Evolutionary conservation across 2,329 filamentous ascomycete species (phyloP), one percentile per base, ranked within the genome.

Genomic region (Atkinsonella texensis): DNA sequence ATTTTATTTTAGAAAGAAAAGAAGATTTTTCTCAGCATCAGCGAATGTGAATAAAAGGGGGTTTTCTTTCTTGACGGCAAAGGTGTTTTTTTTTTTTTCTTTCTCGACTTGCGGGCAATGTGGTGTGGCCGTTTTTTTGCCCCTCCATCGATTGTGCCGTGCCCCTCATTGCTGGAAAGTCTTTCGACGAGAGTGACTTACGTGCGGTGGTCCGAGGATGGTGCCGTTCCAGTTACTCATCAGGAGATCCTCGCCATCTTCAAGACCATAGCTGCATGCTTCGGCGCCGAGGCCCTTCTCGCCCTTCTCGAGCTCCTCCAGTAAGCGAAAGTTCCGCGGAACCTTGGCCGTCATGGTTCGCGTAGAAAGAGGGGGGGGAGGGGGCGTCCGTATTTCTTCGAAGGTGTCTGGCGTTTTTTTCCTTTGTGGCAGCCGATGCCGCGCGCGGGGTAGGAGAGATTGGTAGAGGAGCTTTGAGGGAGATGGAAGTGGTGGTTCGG

Each of bases 221-320:
- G 93, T 98, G 63, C 91, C 93, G 64, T 95, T 95, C 93, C 93
- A 98, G 75, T 96, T 89, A 57, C 87, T 91, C 90, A 98, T 95
- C 69, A 93, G 81, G 57, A 96, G 80, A 64, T 98, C 93, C 65
- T 96, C 90, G 46, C 87, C 84, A 68, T 97, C 89, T 58, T 91
- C 89, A 52, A 98, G 80, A 62, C 93, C 93, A 62, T 97, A 97
- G 44, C 93, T 97, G 74, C 91, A 97, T 55, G 90, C 90, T 74
- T 97, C 93, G 68, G 91, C 89, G 64, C 93, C 91, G 57, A 93
- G 79, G 55, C 93, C 93, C 72, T 98, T 98, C 75, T 98, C 93
- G 64, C 93, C 93, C 75, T 97, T 97, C 75, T 98, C 93, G 18
- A 98, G 79, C 81, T 98, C 93, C 70, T 96, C 93, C 52, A 98